Evolutionary conservation across 306 rosid species (phyloP), one percentile per base, ranked within the genome.

Genomic region (Sophora flavescens): DNA sequence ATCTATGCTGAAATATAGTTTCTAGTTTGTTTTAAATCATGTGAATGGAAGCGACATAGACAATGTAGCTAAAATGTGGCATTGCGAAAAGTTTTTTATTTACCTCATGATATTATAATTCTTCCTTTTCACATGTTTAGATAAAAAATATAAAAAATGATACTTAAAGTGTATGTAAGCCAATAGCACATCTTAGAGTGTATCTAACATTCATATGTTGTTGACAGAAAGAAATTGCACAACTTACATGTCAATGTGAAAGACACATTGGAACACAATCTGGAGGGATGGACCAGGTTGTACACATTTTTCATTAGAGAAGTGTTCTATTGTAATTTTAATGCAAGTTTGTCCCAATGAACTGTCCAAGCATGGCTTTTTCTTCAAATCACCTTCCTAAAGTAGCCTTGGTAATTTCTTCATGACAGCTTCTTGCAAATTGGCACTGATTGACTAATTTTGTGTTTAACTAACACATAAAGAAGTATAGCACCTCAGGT

Each of bases 251-350:
- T 26, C 93, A 88, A 0, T 90, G 99, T 84, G 99, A 95, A 81
- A 90, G 87, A 18, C 93, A 95, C 74, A 85, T 95, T 53, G 99
- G 99, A 51, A 95, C 97, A n/a, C 98, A 95, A 80, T 88, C 99
- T 56, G 97, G 99, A 59, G 97, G 99, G 75, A 95, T 92, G 99
- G 99, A 95, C 86, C 99, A 95, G 97, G 98, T 92, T 66, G 12
- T 8, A 5, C 15, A 73, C 26, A 51, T 48, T 26, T 83, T 26
- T 32, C 77, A 15, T 66, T 68, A 7, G 33, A 8, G 6, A 69
- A 47, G 16, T 41, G 36, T 67, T 75, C 45, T 61, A 14, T 53
- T 75, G 13, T 61, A 70, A 71, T 78, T 60, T 75, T 64, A 38
- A 59, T 52, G 35, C 28, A 50, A 70, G 58, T 17, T 6, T 60